Evolutionary conservation across 129 eudicot species (phyloP), one percentile per base, ranked within the genome.

Genomic region (Gnaphalium uliginosum): DNA sequence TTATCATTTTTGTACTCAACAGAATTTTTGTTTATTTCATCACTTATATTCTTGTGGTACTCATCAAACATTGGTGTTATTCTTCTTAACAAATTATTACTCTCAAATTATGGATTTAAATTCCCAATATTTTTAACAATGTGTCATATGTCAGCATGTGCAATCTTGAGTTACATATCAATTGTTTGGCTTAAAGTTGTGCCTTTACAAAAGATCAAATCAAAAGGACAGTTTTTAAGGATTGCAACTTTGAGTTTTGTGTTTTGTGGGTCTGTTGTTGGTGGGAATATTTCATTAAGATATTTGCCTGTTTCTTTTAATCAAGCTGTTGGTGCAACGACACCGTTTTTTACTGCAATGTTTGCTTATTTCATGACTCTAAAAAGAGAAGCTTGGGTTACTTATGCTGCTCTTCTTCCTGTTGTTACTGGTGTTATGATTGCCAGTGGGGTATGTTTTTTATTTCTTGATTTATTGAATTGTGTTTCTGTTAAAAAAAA

Each of bases 321-420:
- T 69, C 98, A 93, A 79, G 98, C 98, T 58, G 98, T 93, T 9
- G 98, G 98, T 74, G 98, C 98, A 3, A 93, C 98, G 35, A 93
- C 98, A 35, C 98, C 98, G 54, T 93, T 93, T 76, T 93, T 93
- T 73, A 93, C 98, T 0, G 98, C 98, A 1, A 11, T 93, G 91
- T 93, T 93, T 85, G 98, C 98, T 6, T 93, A 90, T 77, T 41
- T 93, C 25, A 85, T 93, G 88, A 93, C 98, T 69, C 79, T 69
- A 23, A 93, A 93, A 72, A 81, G 87, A 73, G 98, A 93, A 68
- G 96, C 91, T 58, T 93, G 96, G 96, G 78, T 86, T 60, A 93
- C 97, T 26, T 93, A 93, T 82, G 82, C 82, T 73, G 90, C 92
- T 66, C 97, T 93, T 78, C 83, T 93, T 25, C 98, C 98, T 62